Conservation (phyloP, 768 basidiomycete species). For the Lanmaoa rubissima region DNA sequence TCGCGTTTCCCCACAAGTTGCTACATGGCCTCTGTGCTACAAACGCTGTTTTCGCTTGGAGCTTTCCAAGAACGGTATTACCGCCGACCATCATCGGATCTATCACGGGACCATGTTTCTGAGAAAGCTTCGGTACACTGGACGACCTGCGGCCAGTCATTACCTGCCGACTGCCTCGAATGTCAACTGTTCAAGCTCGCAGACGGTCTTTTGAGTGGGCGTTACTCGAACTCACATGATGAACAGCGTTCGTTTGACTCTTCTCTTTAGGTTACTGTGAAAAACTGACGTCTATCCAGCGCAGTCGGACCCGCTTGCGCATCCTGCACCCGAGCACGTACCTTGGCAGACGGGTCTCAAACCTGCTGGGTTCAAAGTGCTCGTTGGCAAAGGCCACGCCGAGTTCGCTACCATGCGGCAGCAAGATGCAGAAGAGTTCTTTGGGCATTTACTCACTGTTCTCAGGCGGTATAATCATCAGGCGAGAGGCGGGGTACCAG, state of each 20-base stretch:
- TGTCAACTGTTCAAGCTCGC: constrained; percentile 93
- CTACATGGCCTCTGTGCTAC: constrained; percentile 95
- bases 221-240: constrained; percentile 71
- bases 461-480: constrained; percentile 67
- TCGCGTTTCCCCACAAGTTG: constrained; percentile 54
- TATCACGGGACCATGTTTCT: constrained; percentile 7
- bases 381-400: constrained; percentile 88
- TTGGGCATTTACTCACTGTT: constrained; percentile 73
- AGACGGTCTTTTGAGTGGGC: constrained; percentile 89
- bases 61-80: constrained; percentile 75
- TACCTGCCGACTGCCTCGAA: constrained; percentile 86
- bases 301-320: constrained; percentile 34
- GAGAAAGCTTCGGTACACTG: constrained; percentile 51
- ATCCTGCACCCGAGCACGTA: constrained; percentile 23
- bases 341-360: constrained; percentile 72
- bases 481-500: constrained; percentile 36
- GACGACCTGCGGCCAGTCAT: constrained; percentile 54
- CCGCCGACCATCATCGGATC: constrained; percentile 17
- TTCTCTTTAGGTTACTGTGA: constrained; percentile 3
- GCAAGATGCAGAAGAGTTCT: constrained; percentile 96
- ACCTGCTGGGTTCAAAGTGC: constrained; percentile 80
- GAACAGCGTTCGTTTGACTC: constrained; percentile 20
- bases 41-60: constrained; percentile 79
- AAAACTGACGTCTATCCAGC: constrained; percentile 16
- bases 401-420: constrained; percentile 97